phyloP scores from a whole-genome alignment of 208 protist species.

The Histomonas meleagridis region DNA sequence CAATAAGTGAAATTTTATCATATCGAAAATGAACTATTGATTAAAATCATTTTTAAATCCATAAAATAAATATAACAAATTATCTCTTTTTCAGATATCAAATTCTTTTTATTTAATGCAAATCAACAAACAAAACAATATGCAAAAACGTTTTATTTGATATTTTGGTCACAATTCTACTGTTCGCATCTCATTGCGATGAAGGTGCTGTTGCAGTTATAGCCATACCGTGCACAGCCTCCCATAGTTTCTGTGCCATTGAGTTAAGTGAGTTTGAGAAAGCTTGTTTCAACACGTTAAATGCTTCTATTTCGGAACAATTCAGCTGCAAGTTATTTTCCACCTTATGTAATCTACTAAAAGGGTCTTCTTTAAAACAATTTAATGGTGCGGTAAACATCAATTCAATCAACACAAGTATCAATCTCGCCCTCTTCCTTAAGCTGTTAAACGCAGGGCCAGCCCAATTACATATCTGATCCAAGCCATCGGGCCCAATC shows the following conservation, averaged over 20 bases:
- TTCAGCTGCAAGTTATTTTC: background rate
- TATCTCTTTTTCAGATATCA: too few relatives aligned
- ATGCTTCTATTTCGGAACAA: background rate
- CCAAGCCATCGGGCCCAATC: slow-evolving; percentile 7
- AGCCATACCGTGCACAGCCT: background rate
- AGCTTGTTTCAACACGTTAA: background rate
- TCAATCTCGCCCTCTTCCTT: slow-evolving; percentile 71
- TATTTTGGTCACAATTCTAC: too few relatives aligned
- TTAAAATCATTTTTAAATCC: too few relatives aligned
- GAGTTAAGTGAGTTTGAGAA: background rate
- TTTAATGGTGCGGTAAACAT: slow-evolving; percentile 53
- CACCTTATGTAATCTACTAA: background rate
- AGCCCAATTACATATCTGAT: slow-evolving; percentile 6
- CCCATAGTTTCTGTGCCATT: background rate
- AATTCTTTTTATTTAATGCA: too few relatives aligned
- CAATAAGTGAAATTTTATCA: too few relatives aligned
- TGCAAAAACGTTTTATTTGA: too few relatives aligned
- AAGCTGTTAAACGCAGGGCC: slow-evolving; percentile 75
- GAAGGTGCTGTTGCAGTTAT: background rate
- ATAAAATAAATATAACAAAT: too few relatives aligned
- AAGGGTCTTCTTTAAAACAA: background rate
- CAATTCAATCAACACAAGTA: slow-evolving; percentile 74
- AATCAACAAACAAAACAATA: too few relatives aligned
- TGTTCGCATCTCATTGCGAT: too few relatives aligned
- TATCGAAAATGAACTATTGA: too few relatives aligned